Percentiles rank a stretch among this genome's conserved stretches.
phyloP scores from a whole-genome alignment of 2,329 filamentous ascomycete genomes.

The Xylariaceae sp. region DNA sequence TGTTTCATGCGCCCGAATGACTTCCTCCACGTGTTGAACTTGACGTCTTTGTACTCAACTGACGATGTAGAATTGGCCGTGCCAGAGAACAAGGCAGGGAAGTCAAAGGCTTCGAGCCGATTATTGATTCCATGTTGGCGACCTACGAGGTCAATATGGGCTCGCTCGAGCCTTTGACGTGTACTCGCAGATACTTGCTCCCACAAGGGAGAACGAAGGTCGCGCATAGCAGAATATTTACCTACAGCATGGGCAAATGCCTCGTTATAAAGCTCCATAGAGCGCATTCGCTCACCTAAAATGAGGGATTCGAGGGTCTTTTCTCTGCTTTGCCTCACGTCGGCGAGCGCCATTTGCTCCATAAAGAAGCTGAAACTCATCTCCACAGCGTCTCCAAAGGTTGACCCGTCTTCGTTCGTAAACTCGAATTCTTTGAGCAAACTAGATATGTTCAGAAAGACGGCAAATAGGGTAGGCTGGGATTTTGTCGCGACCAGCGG shows the following conservation, averaged over 20 bases:
- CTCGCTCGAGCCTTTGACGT: slow-evolving; percentile 79
- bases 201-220: slow-evolving; percentile 71
- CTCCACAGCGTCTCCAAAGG: slow-evolving; percentile 65
- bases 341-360: slow-evolving; percentile 76
- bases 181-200: slow-evolving; percentile 73
- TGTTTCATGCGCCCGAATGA: slow-evolving; percentile 77
- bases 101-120: slow-evolving; percentile 87
- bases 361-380: slow-evolving; percentile 76
- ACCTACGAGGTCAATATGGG: slow-evolving; percentile 78
- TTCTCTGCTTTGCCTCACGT: slow-evolving; percentile 81
- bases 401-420: slow-evolving; percentile 59
- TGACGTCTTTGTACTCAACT: slow-evolving; percentile 75
- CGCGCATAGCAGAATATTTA: slow-evolving; percentile 76
- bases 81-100: slow-evolving; percentile 86
- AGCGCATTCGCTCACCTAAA: slow-evolving; percentile 87
- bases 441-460: slow-evolving; percentile 59
- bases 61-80: slow-evolving; percentile 83
- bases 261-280: slow-evolving; percentile 82
- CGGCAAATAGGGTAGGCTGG: slow-evolving; percentile 58
- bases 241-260: slow-evolving; percentile 91
- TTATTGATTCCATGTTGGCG: slow-evolving; percentile 72
- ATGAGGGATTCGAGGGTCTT: slow-evolving; percentile 89
- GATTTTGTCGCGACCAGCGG: slow-evolving; percentile 64
- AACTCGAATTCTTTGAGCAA: slow-evolving; percentile 65
- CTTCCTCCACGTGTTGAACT: slow-evolving; percentile 83